A percentile compares a stretch with the other conserved stretches of the same genome.
Evolutionary conservation across 768 basidiomycete species (phyloP).

Genomic region (Pleurotus tuber-regium): DNA sequence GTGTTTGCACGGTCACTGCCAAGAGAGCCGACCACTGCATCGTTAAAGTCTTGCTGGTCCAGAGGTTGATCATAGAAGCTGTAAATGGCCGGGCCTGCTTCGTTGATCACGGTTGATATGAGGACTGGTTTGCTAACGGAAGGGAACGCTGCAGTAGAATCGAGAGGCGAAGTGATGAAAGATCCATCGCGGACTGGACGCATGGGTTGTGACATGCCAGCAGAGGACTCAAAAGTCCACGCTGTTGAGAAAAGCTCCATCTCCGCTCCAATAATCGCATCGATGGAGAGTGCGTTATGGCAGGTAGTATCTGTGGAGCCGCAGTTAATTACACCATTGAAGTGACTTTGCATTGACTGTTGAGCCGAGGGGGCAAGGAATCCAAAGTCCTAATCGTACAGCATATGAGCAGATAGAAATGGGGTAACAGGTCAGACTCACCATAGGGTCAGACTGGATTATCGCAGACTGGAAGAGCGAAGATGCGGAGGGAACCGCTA

Average conservation of each 20-base stretch:
- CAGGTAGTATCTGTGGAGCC: slow-evolving; percentile 45
- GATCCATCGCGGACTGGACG: slow-evolving; percentile 66
- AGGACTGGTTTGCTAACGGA: slow-evolving; percentile 62
- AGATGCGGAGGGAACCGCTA: slow-evolving; percentile 69
- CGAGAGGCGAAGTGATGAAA: slow-evolving; percentile 67
- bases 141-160: slow-evolving; percentile 59
- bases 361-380: slow-evolving; percentile 59
- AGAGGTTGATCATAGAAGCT: slow-evolving; percentile 36
- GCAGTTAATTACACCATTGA: slow-evolving; percentile 48
- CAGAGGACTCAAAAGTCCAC: slow-evolving; percentile 45
- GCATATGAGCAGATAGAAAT: no score
- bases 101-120: slow-evolving; percentile 68
- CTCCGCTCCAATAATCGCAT: slow-evolving; percentile 54
- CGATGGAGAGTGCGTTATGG: slow-evolving; percentile 45
- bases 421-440: no score
- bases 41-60: slow-evolving; percentile 33
- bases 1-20: slow-evolving; percentile 41
- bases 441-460: slow-evolving; percentile 87
- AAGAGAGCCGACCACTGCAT: slow-evolving; percentile 41
- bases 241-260: slow-evolving; percentile 41
- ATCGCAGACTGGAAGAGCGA: slow-evolving; percentile 76
- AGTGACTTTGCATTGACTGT: slow-evolving; percentile 47
- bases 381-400: slow-evolving; percentile 71
- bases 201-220: slow-evolving; percentile 55
- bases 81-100: slow-evolving; percentile 68